A percentile compares a stretch with the other conserved stretches of the same genome.
phyloP scores from a whole-genome alignment of 2,329 filamentous ascomycete species.

The Thyridium curvatum region DNA sequence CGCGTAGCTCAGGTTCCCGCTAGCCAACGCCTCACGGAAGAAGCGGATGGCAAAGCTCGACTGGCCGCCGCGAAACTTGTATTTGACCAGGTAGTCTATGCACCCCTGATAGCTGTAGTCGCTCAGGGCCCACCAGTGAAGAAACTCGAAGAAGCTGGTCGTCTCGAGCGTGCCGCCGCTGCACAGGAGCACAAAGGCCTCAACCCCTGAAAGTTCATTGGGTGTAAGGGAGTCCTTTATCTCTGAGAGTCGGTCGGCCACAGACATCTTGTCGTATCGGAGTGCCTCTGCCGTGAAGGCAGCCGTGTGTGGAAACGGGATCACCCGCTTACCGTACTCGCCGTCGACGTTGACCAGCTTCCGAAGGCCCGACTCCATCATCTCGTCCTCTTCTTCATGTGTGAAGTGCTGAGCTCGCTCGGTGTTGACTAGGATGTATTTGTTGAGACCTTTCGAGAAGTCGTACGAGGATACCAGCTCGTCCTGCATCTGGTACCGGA shows the following conservation, averaged over 20 bases:
- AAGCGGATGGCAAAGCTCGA: constrained; percentile 36
- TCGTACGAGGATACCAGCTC: constrained; percentile 31
- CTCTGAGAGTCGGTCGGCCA: constrained; percentile 32
- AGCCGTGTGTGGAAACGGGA: constrained; percentile 33
- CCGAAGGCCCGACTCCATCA: constrained; percentile 24
- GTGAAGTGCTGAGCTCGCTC: constrained; percentile 17
- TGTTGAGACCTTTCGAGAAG: constrained; percentile 32
- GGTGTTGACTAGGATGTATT: constrained; percentile 26
- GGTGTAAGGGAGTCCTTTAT: constrained; percentile 29
- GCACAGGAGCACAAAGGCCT: constrained; percentile 33
- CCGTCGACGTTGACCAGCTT: constrained; percentile 43
- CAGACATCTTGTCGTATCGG: constrained; percentile 31
- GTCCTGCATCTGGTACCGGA: constrained; percentile 35
- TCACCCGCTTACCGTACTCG: constrained; percentile 22
- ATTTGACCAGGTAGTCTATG: constrained; percentile 30
- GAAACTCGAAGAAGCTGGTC: constrained; percentile 37
- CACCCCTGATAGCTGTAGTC: constrained; percentile 32
- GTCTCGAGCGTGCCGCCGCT: constrained; percentile 34
- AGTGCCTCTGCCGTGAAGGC: constrained; percentile 22
- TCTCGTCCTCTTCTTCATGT: constrained; percentile 32
- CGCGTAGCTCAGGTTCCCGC: constrained; percentile 29
- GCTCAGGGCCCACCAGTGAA: constrained; percentile 40
- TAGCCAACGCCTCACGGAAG: constrained; percentile 33
- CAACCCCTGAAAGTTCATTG: constrained; percentile 30
- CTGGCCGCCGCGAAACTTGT: constrained; percentile 36